phyloP scores from a whole-genome alignment of 768 basidiomycete genomes.

The Boletus subparvulus region DNA sequence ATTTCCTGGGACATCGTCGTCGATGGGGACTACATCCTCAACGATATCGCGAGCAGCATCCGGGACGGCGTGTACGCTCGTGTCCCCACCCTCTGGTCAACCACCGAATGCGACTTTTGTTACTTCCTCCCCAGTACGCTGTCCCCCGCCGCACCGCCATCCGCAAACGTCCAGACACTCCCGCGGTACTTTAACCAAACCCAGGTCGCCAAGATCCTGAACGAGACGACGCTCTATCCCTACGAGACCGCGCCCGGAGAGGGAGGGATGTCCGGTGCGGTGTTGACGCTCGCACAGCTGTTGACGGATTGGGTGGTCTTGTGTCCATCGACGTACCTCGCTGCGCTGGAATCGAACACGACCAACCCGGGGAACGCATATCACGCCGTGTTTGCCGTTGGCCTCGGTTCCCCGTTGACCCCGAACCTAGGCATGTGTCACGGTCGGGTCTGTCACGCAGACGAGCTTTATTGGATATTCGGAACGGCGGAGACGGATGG shows the following conservation, averaged over 20 bases:
- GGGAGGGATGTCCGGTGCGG: slow-evolving; percentile 13
- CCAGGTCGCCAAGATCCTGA: slow-evolving; percentile 8
- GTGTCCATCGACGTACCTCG: slow-evolving; percentile 16
- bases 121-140: slow-evolving; percentile 20
- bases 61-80: slow-evolving; percentile 12
- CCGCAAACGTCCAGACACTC: slow-evolving; percentile 5
- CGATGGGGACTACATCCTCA: slow-evolving; percentile 19
- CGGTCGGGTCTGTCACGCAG: slow-evolving; percentile 18
- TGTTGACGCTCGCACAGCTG: slow-evolving; percentile 10
- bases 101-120: slow-evolving; percentile 17
- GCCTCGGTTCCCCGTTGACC: slow-evolving; percentile 1
- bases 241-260: too few relatives aligned
- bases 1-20: slow-evolving; percentile 12
- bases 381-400: slow-evolving; percentile 9
- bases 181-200: slow-evolving; percentile 4
- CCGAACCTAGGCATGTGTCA: slow-evolving; percentile 10
- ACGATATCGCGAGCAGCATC: slow-evolving; percentile 15
- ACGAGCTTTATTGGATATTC: slow-evolving; percentile 23
- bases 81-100: slow-evolving; percentile 19
- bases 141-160: slow-evolving; percentile 11
- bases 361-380: slow-evolving; percentile 16
- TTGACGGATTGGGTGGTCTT: slow-evolving; percentile 12
- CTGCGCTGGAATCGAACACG: slow-evolving; percentile 14
- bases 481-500: slow-evolving; percentile 15
- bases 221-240: slow-evolving; percentile 10